phyloP scores from a whole-genome alignment of 1,284 basidiomycete species.

The Pyrrhoderma noxium region DNA sequence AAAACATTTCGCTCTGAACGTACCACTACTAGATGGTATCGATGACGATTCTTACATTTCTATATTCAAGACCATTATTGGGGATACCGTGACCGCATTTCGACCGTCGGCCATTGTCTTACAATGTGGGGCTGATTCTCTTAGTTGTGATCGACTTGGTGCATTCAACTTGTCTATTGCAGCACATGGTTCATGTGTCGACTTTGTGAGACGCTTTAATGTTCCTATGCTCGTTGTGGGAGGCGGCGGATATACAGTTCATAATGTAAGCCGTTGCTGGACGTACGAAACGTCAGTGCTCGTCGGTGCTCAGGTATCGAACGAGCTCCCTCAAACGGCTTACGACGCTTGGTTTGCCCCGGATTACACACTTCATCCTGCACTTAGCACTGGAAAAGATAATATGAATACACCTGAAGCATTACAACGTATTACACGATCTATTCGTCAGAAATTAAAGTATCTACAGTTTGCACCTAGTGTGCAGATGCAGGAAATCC shows the following conservation, averaged over 20 bases:
- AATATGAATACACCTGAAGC: conserved; percentile 84
- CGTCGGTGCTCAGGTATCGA: conserved; percentile 78
- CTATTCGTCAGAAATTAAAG: conserved; percentile 84
- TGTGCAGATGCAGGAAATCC: conserved; percentile 94
- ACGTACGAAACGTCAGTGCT: conserved; percentile 95
- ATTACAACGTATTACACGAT: conserved; percentile 81
- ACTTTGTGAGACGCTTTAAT: conserved; percentile 89
- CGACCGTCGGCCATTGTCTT: conserved; percentile 88
- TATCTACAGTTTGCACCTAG: conserved; percentile 95
- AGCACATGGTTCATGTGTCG: conserved; percentile 97
- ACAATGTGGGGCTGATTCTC: conserved; percentile 95
- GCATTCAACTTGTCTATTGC: conserved; percentile 99
- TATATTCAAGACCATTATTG: conserved; percentile 94
- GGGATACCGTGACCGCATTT: conserved; percentile 87
- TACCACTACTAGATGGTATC: conserved; percentile 93
- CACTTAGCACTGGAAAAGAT: conserved; percentile 84
- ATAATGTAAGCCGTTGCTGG: conserved; percentile 98
- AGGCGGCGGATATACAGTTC: conserved; percentile 93
- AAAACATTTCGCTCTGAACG: conserved; percentile 94
- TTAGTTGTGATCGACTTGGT: conserved; percentile 91
- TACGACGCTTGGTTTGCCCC: conserved; percentile 95
- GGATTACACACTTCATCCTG: conserved; percentile 89
- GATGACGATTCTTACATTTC: conserved; percentile 96
- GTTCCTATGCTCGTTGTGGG: conserved; percentile 88
- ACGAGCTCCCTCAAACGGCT: conserved; percentile 81